A percentile compares a stretch with the other conserved stretches of the same genome.
Evolutionary conservation across 2,329 filamentous ascomycete genomes (phyloP).

Genomic region (Phyllosticta citriasiana): DNA sequence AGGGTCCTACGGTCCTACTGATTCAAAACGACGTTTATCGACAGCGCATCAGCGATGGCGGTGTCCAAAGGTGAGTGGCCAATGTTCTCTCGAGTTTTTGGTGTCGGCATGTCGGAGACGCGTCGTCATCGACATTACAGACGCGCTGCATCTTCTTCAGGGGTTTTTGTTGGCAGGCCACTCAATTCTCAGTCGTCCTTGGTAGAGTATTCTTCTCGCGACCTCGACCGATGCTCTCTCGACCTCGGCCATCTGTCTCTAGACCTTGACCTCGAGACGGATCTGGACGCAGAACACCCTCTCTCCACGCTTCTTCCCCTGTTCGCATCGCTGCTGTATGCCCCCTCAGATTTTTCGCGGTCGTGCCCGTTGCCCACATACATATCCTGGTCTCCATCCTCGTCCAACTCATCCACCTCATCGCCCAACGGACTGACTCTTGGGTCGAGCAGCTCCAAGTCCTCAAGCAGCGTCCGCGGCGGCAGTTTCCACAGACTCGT

Average conservation of each 20-base stretch:
- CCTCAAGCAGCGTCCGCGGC: constrained; percentile 70
- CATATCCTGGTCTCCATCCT: constrained; percentile 41
- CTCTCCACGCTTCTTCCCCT: neutral
- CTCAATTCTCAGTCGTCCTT: neutral
- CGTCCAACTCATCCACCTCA: constrained; percentile 58
- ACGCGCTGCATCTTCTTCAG: too few relatives aligned
- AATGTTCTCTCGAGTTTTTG: too few relatives aligned
- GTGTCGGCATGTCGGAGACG: too few relatives aligned
- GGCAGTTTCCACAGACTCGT: constrained; percentile 92
- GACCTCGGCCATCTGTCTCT: neutral
- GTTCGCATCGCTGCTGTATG: constrained; percentile 1
- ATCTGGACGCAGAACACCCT: neutral
- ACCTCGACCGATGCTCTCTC: neutral
- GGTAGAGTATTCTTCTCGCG: neutral
- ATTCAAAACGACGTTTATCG: too few relatives aligned
- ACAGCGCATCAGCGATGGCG: too few relatives aligned
- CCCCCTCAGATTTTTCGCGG: neutral
- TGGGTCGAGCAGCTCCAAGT: constrained; percentile 78
- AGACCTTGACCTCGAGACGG: neutral
- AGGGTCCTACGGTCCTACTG: too few relatives aligned
- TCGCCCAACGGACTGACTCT: constrained; percentile 75
- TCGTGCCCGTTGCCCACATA: neutral
- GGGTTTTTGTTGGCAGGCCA: too few relatives aligned
- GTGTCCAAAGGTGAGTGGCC: too few relatives aligned
- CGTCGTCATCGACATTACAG: too few relatives aligned